phyloP scores from a whole-genome alignment of 1,284 basidiomycete species.

The Cutaneotrichosporon sp. region DNA sequence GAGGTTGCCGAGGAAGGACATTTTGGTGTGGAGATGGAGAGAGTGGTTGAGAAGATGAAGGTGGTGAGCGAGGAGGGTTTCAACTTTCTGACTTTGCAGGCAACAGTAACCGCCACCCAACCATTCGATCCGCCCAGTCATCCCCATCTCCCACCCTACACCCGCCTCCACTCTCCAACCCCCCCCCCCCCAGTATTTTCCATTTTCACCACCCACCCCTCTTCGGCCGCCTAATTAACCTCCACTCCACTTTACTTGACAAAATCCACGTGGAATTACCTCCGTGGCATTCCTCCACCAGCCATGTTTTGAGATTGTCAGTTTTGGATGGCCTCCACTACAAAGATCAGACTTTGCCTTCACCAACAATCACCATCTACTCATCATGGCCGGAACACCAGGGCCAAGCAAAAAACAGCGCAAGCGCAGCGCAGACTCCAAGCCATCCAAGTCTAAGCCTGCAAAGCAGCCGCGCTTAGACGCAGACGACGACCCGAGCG shows the following conservation, averaged over 20 bases:
- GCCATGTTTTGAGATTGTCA: slow-evolving; percentile 6
- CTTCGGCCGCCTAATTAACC: background rate
- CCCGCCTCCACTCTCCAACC: background rate
- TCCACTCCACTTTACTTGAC: too few relatives aligned
- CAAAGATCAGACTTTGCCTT: background rate
- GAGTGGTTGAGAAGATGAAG: slow-evolving; percentile 3
- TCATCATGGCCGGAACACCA: slow-evolving; percentile 7
- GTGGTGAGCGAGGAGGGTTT: background rate
- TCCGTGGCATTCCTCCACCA: slow-evolving; percentile 10
- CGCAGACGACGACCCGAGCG: slow-evolving; percentile 10
- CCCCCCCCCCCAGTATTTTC: background rate
- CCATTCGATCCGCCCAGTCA: background rate
- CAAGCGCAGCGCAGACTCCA: slow-evolving; percentile 15
- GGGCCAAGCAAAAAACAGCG: slow-evolving; percentile 18
- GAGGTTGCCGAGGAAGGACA: slow-evolving; percentile 52
- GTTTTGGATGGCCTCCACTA: background rate
- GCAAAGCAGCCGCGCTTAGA: slow-evolving; percentile 18
- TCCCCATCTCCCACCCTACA: background rate
- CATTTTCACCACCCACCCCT: background rate
- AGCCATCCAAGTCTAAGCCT: background rate
- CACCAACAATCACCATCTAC: background rate
- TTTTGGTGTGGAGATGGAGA: slow-evolving; percentile 7
- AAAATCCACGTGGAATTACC: background rate
- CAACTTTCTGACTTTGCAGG: slow-evolving; percentile 4
- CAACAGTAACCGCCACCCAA: background rate